Conservation (phyloP, 257 asterid genomes). For the Prunella vulgaris region DNA sequence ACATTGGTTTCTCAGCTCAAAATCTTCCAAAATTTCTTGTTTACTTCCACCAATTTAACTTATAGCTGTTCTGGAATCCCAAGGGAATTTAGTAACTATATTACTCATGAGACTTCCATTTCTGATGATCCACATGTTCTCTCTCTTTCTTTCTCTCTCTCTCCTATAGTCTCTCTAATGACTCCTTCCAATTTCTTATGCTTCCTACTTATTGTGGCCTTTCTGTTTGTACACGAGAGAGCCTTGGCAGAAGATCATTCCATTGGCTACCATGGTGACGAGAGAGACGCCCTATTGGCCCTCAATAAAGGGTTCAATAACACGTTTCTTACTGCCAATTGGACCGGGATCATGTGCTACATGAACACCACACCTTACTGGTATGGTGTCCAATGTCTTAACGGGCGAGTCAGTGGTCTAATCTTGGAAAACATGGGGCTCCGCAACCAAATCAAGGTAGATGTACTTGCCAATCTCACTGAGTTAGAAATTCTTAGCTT, state of each 20-base stretch:
- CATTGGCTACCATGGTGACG: constrained; percentile 43
- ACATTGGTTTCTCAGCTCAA: constrained; percentile 46
- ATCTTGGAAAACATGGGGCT: constrained; percentile 47
- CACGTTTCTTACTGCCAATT: constrained; percentile 34
- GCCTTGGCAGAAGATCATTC: constrained; percentile 25
- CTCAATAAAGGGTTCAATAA: constrained; percentile 38
- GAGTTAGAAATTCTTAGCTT: constrained; percentile 46
- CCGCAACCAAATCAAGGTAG: constrained; percentile 34
- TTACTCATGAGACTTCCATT: constrained; percentile 10
- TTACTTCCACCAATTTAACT: constrained; percentile 33
- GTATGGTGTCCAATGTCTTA: constrained; percentile 49
- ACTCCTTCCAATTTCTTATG: constrained; percentile 22
- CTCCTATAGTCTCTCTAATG: constrained; percentile 22
- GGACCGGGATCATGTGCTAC: constrained; percentile 64
- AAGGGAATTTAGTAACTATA: constrained; percentile 1
- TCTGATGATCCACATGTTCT: not conserved
- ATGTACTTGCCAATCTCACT: constrained; percentile 46
- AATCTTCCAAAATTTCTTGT: constrained; percentile 35
- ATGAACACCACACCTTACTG: constrained; percentile 44
- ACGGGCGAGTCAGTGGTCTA: constrained; percentile 59
- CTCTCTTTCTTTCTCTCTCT: constrained; percentile 3
- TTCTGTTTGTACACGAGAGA: constrained; percentile 13
- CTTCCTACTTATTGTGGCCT: constrained; percentile 26
- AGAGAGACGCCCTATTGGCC: constrained; percentile 51
- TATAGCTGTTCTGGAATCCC: constrained; percentile 34